These are phyloP conservation scores for Yamadazyma spencermartinsiae DNA, from an alignment of 1,139 yeast species.

Conservation along the genomic window DNA sequence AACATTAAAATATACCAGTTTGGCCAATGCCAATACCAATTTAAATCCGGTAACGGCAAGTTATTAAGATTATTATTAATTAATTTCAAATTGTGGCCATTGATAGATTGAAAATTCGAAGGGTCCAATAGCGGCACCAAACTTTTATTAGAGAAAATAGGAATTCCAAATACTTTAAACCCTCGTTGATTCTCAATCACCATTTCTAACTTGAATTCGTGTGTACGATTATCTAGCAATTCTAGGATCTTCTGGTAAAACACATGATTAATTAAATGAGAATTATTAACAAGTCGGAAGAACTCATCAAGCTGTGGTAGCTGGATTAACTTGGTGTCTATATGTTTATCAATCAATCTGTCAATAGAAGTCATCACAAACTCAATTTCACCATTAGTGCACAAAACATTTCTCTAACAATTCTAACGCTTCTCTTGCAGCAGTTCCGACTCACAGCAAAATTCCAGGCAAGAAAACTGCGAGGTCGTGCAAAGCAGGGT, in stretches of 20 bases:
- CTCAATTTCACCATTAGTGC: no score
- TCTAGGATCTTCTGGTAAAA: constrained; percentile 5
- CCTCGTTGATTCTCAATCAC: constrained; percentile 74
- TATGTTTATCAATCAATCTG: constrained; percentile 12
- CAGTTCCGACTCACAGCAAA: no score
- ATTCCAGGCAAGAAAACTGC: no score
- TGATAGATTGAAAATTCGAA: constrained; percentile 40
- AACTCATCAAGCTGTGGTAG: constrained; percentile 17
- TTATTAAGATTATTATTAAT: constrained; percentile 35
- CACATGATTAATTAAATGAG: constrained; percentile 1
- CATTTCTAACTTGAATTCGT: constrained; percentile 24
- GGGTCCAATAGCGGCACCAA: constrained; percentile 65
- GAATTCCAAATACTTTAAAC: constrained; percentile 61
- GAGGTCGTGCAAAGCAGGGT: no score
- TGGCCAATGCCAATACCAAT: constrained; percentile 75
- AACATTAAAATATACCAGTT: constrained; percentile 74
- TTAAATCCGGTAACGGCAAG: constrained; percentile 62
- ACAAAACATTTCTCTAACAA: not conserved
- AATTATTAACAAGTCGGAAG: constrained; percentile 5
- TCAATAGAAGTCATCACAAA: constrained; percentile 5
- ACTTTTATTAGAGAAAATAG: constrained; percentile 56
- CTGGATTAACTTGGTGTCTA: constrained; percentile 8
- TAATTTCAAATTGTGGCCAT: constrained; percentile 27
- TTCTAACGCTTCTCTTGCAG: no score
- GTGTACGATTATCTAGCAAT: constrained; percentile 5